Percentiles rank a stretch among this genome's conserved stretches.
phyloP scores from a whole-genome alignment of 169 alveolate species.

The Theileria orientalis region DNA sequence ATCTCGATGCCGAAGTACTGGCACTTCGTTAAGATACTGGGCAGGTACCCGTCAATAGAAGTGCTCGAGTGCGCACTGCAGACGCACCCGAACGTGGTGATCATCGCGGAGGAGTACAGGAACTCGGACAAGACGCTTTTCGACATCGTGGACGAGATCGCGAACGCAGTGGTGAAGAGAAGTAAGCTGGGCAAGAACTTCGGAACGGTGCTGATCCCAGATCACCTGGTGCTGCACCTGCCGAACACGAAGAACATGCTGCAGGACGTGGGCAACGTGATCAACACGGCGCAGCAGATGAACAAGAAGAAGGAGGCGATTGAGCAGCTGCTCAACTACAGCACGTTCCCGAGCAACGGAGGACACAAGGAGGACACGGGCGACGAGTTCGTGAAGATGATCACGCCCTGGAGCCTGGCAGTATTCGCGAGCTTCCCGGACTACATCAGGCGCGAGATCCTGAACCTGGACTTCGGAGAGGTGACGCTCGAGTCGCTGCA shows the following conservation, averaged over 20 bases:
- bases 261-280: conserved; percentile 85
- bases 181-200: conserved; percentile 91
- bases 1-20: conserved; percentile 97
- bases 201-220: conserved; percentile 97
- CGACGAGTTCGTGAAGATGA: conserved; percentile 71
- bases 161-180: conserved; percentile 92
- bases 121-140: conserved; percentile 91
- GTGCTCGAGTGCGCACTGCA: conserved; percentile 94
- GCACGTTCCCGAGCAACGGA: not conserved
- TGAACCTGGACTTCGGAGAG: conserved; percentile 79
- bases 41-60: conserved; percentile 94
- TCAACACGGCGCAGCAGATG: conserved; percentile 68
- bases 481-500: conserved; percentile 79
- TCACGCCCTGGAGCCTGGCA: conserved; percentile 94
- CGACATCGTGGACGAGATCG: conserved; percentile 92
- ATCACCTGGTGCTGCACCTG: conserved; percentile 91
- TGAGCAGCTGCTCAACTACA: conserved; percentile 18
- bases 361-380: conserved; percentile 11
- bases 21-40: conserved; percentile 97
- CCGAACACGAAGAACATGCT: conserved; percentile 90
- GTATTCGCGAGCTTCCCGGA: conserved; percentile 90
- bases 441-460: conserved; percentile 88
- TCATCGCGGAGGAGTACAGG: conserved; percentile 94
- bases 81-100: conserved; percentile 95
- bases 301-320: conserved; percentile 65